phyloP scores from a whole-genome alignment of 208 protist genomes.

The Novymonas esmeraldas region DNA sequence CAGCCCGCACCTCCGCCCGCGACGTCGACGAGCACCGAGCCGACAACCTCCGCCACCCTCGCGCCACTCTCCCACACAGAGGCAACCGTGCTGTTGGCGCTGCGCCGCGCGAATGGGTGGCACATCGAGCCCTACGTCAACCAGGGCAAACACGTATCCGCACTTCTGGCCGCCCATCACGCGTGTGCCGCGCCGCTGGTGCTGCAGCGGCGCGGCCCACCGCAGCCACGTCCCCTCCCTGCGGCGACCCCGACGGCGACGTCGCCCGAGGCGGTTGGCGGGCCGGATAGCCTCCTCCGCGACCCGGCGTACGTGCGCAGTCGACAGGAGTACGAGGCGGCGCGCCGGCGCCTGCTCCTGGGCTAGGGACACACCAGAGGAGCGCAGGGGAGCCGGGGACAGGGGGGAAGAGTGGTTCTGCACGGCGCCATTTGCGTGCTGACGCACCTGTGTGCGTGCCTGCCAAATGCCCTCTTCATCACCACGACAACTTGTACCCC shows the following conservation, averaged over 20 bases:
- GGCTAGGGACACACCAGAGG: not conserved
- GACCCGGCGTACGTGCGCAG: conserved; percentile 21
- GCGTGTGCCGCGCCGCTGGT: conserved; percentile 40
- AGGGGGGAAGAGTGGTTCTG: not conserved
- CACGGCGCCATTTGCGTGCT: too few relatives aligned
- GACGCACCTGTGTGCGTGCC: too few relatives aligned
- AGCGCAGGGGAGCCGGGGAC: not conserved
- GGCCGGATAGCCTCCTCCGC: conserved; percentile 26
- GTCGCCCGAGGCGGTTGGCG: conserved; percentile 9
- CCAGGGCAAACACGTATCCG: conserved; percentile 28
- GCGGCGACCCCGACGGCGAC: conserved; percentile 23
- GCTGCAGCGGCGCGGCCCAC: conserved; percentile 3
- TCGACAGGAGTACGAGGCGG: conserved; percentile 22
- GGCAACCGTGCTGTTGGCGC: conserved; percentile 23
- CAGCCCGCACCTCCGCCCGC: not conserved
- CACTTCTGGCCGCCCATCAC: conserved; percentile 46
- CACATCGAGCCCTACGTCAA: conserved; percentile 51
- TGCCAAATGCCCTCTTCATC: too few relatives aligned
- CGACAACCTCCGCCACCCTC: not conserved
- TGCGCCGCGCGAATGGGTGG: conserved; percentile 38
- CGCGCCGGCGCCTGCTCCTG: conserved; percentile 19
- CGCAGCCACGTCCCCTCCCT: conserved; percentile 1
- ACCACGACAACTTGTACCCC: too few relatives aligned
- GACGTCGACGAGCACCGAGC: not conserved
- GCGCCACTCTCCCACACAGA: conserved; percentile 26